Evolutionary conservation across 2,329 filamentous ascomycete species (phyloP).

Genomic region (Botrytis byssoidea): DNA sequence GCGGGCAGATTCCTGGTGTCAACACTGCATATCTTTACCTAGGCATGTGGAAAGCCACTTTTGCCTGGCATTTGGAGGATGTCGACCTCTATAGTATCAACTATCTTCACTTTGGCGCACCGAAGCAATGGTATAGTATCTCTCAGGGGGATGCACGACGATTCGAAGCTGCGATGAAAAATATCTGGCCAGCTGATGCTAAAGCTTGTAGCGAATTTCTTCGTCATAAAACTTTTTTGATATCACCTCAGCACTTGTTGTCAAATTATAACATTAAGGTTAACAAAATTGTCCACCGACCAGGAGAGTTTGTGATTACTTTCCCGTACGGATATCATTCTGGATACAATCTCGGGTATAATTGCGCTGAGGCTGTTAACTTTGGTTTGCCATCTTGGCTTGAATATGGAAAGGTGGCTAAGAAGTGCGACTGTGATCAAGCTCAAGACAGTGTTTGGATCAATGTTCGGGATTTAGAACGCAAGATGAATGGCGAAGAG

Average conservation of each 20-base stretch:
- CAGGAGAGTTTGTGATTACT: conserved; percentile 96
- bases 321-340: conserved; percentile 99
- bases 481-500: conserved; percentile 85
- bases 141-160: conserved; percentile 90
- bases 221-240: conserved; percentile 94
- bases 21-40: conserved; percentile 98
- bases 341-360: conserved; percentile 96
- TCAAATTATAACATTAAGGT: conserved; percentile 93
- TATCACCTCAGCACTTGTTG: conserved; percentile 84
- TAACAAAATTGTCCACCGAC: conserved; percentile 92
- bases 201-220: conserved; percentile 96
- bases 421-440: conserved; percentile 93
- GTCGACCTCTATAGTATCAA: conserved; percentile 99
- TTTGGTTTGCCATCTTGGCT: conserved; percentile 96
- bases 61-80: conserved; percentile 98
- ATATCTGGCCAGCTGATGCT: conserved; percentile 88
- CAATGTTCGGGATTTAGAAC: conserved; percentile 92
- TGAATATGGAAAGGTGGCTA: conserved; percentile 90
- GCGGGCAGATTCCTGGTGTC: conserved; percentile 93
- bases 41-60: conserved; percentile 99
- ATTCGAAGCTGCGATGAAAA: conserved; percentile 94
- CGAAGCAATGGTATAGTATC: conserved; percentile 99
- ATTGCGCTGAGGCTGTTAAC: conserved; percentile 98
- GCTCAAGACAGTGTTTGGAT: conserved; percentile 98
- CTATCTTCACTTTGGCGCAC: conserved; percentile 97